Evolutionary conservation across 441 rosid genomes (phyloP).

Genomic region (Gossypium schwendimanii): DNA sequence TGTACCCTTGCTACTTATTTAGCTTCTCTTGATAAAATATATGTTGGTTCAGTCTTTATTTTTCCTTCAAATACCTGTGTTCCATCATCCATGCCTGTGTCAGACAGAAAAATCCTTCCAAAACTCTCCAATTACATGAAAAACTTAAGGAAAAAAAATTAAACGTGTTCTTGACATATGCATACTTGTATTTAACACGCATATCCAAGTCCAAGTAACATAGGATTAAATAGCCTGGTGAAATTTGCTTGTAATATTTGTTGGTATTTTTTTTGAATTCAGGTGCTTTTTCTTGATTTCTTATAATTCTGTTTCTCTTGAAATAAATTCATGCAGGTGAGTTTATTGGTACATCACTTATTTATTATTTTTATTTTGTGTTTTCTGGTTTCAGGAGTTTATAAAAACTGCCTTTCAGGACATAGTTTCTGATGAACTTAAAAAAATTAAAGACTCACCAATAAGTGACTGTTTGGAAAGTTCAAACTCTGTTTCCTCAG

Average conservation of each 20-base stretch:
- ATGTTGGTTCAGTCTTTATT: not conserved
- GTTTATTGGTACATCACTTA: not conserved
- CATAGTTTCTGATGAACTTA: constrained; percentile 66
- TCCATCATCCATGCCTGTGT: not conserved
- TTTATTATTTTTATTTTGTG: not conserved
- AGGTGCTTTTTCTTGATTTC: not conserved
- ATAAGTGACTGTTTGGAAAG: constrained; percentile 16
- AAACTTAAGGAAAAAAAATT: not conserved
- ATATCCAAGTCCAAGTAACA: not conserved
- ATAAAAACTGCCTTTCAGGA: constrained; percentile 53
- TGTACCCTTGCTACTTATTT: no score
- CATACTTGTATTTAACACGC: not conserved
- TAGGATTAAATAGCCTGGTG: not conserved
- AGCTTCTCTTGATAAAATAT: not conserved
- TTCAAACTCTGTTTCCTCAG: constrained; percentile 13
- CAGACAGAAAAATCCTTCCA: not conserved
- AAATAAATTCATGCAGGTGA: not conserved
- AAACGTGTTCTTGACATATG: not conserved
- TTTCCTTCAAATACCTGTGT: not conserved
- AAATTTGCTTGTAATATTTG: not conserved
- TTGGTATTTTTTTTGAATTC: not conserved
- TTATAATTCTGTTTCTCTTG: not conserved
- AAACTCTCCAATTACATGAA: not conserved
- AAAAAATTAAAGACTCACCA: constrained; percentile 46
- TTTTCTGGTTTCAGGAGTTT: constrained; percentile 42